These are phyloP conservation scores for Trichoderma polysporum DNA, from an alignment of 2,329 filamentous ascomycete species.

Conservation along the genomic window DNA sequence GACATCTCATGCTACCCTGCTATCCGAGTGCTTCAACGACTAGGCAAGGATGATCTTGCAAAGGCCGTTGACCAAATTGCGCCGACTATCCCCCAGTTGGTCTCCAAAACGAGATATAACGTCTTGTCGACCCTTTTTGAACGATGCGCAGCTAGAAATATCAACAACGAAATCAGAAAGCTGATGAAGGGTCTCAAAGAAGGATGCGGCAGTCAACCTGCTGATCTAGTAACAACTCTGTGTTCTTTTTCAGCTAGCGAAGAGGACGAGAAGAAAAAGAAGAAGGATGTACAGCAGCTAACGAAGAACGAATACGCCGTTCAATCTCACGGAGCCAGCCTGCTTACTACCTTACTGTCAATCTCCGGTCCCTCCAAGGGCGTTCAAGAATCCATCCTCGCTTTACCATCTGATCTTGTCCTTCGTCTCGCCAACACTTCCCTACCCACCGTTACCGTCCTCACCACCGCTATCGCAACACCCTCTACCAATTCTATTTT, in stretches of 20 bases:
- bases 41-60: conserved; percentile 82
- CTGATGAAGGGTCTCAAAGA: conserved; percentile 50
- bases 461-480: conserved; percentile 50
- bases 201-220: conserved; percentile 48
- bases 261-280: conserved; percentile 33
- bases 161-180: conserved; percentile 50
- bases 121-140: conserved; percentile 82
- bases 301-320: conserved; percentile 58
- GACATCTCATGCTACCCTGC: conserved; percentile 88
- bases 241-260: conserved; percentile 45
- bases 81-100: conserved; percentile 69
- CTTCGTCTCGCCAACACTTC: conserved; percentile 63
- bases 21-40: conserved; percentile 75
- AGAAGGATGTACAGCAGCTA: conserved; percentile 39
- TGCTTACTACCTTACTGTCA: conserved; percentile 76
- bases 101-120: conserved; percentile 73
- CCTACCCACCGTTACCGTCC: conserved; percentile 48
- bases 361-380: conserved; percentile 70
- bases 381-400: conserved; percentile 69
- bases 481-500: conserved; percentile 52
- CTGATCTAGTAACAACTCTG: conserved; percentile 49
- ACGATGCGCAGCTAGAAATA: conserved; percentile 69
- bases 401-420: conserved; percentile 55
- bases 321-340: conserved; percentile 71
- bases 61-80: conserved; percentile 70